Percentiles rank a stretch among this genome's conserved stretches.
Evolutionary conservation across 768 basidiomycete species (phyloP).

Genomic region (Coprinopsis cinerea): DNA sequence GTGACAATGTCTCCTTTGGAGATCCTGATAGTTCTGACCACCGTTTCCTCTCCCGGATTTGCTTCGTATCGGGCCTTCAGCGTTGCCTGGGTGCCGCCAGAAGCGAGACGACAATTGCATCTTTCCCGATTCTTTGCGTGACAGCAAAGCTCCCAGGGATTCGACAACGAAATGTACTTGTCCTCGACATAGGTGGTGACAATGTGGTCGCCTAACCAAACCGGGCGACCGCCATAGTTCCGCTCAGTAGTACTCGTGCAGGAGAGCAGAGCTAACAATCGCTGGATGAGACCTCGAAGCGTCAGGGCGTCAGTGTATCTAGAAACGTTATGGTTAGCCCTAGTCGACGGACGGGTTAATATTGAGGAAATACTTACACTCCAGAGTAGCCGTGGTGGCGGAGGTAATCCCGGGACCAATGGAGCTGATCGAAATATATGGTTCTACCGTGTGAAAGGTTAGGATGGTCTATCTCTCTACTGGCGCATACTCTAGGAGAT

Average conservation of each 20-base stretch:
- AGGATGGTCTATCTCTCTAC: slow-evolving; percentile 34
- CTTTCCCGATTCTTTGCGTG: too few relatives aligned
- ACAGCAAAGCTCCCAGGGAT: too few relatives aligned
- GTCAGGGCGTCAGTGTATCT: slow-evolving; percentile 41
- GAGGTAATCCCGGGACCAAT: slow-evolving; percentile 18
- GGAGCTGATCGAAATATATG: slow-evolving; percentile 40
- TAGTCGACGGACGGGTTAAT: too few relatives aligned
- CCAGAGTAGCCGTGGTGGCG: slow-evolving; percentile 29
- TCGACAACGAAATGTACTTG: too few relatives aligned
- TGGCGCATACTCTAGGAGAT: slow-evolving; percentile 30
- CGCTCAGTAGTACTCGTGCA: slow-evolving; percentile 32
- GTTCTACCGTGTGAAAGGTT: slow-evolving; percentile 32
- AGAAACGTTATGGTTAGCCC: too few relatives aligned
- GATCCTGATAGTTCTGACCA: too few relatives aligned
- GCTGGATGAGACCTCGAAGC: slow-evolving; percentile 39
- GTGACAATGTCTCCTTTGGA: too few relatives aligned
- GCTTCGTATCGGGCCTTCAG: too few relatives aligned
- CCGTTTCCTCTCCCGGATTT: too few relatives aligned
- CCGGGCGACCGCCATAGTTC: slow-evolving; percentile 22
- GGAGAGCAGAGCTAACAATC: slow-evolving; percentile 40
- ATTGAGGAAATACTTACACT: slow-evolving; percentile 18
- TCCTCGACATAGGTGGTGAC: slow-evolving; percentile 21
- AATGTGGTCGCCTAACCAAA: slow-evolving; percentile 27
- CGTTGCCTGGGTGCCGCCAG: too few relatives aligned
- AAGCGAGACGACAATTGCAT: too few relatives aligned